These are phyloP conservation scores for Boletus vermiculosoides DNA, from an alignment of 768 basidiomycete genomes.

Conservation along the genomic window DNA sequence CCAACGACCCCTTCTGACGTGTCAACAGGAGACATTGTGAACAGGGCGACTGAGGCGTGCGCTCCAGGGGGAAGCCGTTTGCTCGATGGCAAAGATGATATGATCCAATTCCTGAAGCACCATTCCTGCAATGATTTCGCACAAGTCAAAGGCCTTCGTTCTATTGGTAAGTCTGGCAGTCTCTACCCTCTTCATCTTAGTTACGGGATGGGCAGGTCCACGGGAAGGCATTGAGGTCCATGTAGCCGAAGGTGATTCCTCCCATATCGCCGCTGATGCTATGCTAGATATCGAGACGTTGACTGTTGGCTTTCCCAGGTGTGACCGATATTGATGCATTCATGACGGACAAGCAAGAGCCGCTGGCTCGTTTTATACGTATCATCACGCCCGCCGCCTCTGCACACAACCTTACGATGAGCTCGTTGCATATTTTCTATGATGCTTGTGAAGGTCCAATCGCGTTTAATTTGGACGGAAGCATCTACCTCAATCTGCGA, in stretches of 20 bases:
- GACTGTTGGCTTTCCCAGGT: not conserved
- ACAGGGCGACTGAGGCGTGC: not conserved
- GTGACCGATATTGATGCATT: not conserved
- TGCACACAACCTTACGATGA: not conserved
- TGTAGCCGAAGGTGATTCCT: not conserved
- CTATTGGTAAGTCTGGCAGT: not conserved
- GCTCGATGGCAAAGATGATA: not conserved
- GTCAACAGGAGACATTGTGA: not conserved
- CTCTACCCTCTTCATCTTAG: not conserved
- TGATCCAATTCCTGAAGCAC: not conserved
- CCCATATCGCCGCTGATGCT: not conserved
- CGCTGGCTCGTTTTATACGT: not conserved
- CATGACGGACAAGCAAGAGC: not conserved
- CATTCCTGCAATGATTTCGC: not conserved
- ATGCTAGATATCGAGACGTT: not conserved
- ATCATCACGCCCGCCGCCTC: not conserved
- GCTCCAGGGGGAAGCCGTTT: not conserved
- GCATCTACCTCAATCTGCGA: not conserved
- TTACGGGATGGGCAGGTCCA: not conserved
- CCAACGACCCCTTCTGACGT: not conserved
- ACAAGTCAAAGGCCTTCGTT: not conserved
- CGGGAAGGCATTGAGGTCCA: not conserved
- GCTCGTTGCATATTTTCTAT: not conserved
- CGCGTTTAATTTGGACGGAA: not conserved
- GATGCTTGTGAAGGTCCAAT: not conserved